Base-by-base conservation (phyloP, 2,329 filamentous ascomycete genomes). In the Pseudogymnoascus sp. region DNA sequence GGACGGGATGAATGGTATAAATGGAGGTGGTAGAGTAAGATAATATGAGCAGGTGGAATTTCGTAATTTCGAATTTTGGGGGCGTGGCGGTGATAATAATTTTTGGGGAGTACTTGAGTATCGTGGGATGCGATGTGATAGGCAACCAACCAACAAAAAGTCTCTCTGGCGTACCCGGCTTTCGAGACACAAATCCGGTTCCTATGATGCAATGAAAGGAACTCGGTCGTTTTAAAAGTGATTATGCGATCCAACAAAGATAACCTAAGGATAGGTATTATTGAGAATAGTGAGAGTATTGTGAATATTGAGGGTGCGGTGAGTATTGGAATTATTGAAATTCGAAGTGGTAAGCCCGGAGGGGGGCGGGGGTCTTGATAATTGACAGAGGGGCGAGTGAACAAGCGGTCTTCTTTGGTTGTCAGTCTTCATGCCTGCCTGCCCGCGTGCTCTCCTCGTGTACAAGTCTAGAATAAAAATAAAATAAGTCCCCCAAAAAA, bases 311-410 rank as follows among this genome's bases (percentile, higher is more conserved):
- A 25, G 40, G 40, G 40, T 12, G 14, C 40, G 40, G 42, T 46
- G 42, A 46, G 42, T 46, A 23, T 25, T 25, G 42, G 42, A 25
- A 46, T 46, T 46, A 50, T 61, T 61, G 18, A 50, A 44, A 61
- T 59, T 66, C 56, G 61, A 63, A 44, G 62, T 50, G 63, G 60
- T 67, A 46, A 40, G 63, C 64, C 61, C 44, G 46, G 64, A 67
- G 61, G 60, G 61, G 36, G 44, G 59, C 63, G 64, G 61, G 64
- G 56, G 63, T 46, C 59, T 40, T 64, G 42, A 64, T 59, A 59
- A 60, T 62, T 59, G 50, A 67, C 64, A 67, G 65, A 66, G 65
- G 65, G 65, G 65, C 64, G 62, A 46, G 62, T 62, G 12, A 61
- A 50, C 66, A 63, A 66, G 42, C 42, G 42, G 42, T 46, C 42